Evolutionary conservation across 2,329 filamentous ascomycete genomes (phyloP), one percentile per base, ranked within the genome.

Genomic region (Cercospora beticola): DNA sequence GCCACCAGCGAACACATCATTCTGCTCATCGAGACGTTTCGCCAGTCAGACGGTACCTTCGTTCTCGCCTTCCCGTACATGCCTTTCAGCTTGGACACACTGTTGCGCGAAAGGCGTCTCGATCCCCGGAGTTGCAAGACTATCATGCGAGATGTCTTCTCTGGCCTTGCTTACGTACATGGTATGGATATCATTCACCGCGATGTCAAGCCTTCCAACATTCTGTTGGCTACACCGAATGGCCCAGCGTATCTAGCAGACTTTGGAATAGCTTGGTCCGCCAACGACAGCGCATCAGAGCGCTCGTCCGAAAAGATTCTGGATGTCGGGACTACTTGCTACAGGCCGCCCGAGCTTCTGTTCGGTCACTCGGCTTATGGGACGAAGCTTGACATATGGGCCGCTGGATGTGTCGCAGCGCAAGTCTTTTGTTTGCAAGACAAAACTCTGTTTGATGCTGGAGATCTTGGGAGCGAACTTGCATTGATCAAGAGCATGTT

Each of bases 401-500:
- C 89, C 4, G 86, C 91, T 0, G 95, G 96, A 0, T 90, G 90
- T 70, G 90, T 97, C 75, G 87, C 96, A 10, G 92, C 93, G 4
- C 94, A 98, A 80, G 82, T 92, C 79, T 76, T 89, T 82, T 76
- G 85, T 79, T 70, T 84, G 72, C 72, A 84, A 78, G 73, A 88
- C 82, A 56, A 82, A 69, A 85, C 90, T 0, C 83, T 98, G 0
- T 98, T 99, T 74, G 90, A 95, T 77, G 92, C 93, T 3, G 91
- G 93, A 1, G 92, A 97, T 74, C 86, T 98, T 62, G 95, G 96
- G 0, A 98, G 92, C 76, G 95, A 99, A 80, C 84, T 99, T 46
- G 92, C 92, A 0, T 83, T 99, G 62, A 94, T 99, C 66, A 86
- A 94, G 64, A 97, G 93, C 76, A 94, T 98, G 40, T 98, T 99